Evolutionary conservation across 345 rosid species (phyloP).

Genomic region (Eucalyptus coolabah): DNA sequence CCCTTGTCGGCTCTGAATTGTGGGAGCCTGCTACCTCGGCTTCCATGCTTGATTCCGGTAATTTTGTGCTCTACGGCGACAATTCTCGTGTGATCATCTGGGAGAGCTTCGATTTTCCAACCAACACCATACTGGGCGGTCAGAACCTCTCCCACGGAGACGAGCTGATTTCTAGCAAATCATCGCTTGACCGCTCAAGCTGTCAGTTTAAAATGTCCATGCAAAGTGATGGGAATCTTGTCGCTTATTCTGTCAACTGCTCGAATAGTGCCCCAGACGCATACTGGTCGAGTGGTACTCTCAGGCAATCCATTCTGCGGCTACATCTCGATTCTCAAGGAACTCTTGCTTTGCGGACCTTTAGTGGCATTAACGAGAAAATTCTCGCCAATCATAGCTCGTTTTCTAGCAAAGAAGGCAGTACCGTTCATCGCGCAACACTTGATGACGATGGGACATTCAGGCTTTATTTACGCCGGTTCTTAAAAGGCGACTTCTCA

Average conservation of each 20-base stretch:
- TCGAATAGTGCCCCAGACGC: neutral
- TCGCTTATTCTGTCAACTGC: accelerated
- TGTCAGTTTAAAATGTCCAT: neutral
- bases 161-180: neutral
- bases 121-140: neutral
- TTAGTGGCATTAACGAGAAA: accelerated
- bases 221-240: neutral
- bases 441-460: conserved; percentile 7
- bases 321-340: neutral
- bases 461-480: conserved; percentile 1
- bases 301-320: accelerated
- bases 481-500: neutral
- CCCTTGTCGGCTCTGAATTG: neutral
- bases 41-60: neutral
- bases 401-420: neutral
- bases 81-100: neutral
- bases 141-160: accelerated
- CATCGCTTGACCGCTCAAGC: neutral
- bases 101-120: neutral
- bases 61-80: neutral
- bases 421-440: neutral
- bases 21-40: accelerated
- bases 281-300: neutral
- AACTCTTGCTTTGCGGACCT: neutral
- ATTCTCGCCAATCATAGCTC: neutral